A percentile compares a stretch with the other conserved stretches of the same genome.
These are phyloP conservation scores for Metarhizium guizhouense DNA, from an alignment of 2,329 filamentous ascomycete species.

Conservation along the genomic window DNA sequence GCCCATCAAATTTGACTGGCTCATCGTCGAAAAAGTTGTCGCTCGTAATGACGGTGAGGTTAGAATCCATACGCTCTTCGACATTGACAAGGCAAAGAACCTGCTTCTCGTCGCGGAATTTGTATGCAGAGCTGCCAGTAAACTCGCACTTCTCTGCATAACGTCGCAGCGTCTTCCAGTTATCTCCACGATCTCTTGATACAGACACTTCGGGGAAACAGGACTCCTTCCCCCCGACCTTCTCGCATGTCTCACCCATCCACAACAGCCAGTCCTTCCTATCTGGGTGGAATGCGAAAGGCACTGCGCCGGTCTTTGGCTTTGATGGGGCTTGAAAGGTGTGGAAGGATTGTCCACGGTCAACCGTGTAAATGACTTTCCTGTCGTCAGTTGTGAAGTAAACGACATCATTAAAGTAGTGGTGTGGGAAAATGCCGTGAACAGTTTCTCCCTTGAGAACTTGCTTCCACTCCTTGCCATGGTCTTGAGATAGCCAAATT, in stretches of 20 bases:
- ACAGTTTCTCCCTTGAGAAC: constrained; percentile 64
- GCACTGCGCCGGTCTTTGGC: constrained; percentile 25
- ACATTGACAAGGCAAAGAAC: constrained; percentile 49
- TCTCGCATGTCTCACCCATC: constrained; percentile 66
- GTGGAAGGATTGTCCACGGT: constrained; percentile 67
- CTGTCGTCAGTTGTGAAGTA: constrained; percentile 70
- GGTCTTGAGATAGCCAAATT: constrained; percentile 70
- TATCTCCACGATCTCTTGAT: constrained; percentile 69
- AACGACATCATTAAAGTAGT: constrained; percentile 72
- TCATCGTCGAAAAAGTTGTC: constrained; percentile 63
- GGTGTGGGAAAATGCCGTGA: constrained; percentile 64
- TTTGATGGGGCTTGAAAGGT: constrained; percentile 62
- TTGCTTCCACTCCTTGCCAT: constrained; percentile 76
- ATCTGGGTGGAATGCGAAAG: constrained; percentile 73
- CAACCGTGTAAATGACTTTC: constrained; percentile 67
- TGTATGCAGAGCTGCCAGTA: constrained; percentile 55
- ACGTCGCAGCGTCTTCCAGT: constrained; percentile 66
- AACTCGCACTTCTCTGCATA: constrained; percentile 82
- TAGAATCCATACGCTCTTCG: constrained; percentile 51
- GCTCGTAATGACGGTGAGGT: constrained; percentile 65
- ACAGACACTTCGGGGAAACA: constrained; percentile 71
- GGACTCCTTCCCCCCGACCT: constrained; percentile 33
- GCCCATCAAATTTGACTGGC: constrained; percentile 36
- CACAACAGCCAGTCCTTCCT: constrained; percentile 88
- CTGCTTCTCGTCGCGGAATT: constrained; percentile 42